phyloP scores from a whole-genome alignment of 2,329 filamentous ascomycete species.

The Talaromyces sp. region DNA sequence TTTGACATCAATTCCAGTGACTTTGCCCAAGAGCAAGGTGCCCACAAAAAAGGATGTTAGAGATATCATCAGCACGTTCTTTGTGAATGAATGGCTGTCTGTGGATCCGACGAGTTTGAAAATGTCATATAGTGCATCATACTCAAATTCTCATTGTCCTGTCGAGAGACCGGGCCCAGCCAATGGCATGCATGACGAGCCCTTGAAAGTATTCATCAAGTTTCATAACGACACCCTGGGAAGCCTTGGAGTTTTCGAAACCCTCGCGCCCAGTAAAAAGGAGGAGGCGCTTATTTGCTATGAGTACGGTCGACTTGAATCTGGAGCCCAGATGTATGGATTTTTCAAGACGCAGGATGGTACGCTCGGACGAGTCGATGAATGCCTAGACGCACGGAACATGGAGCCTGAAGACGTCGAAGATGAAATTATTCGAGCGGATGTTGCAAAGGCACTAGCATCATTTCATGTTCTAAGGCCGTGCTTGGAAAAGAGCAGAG shows the following conservation, averaged over 20 bases:
- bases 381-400: constrained; percentile 24
- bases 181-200: constrained; percentile 5
- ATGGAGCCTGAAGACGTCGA: constrained; percentile 24
- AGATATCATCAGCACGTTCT: constrained; percentile 19
- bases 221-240: background rate
- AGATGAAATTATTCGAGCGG: constrained; percentile 17
- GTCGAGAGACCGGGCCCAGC: constrained; percentile 19
- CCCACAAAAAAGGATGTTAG: constrained; percentile 12
- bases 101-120: constrained; percentile 17
- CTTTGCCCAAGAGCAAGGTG: constrained; percentile 13
- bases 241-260: constrained; percentile 17
- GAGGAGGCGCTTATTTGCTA: constrained; percentile 23
- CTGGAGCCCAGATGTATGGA: constrained; percentile 22
- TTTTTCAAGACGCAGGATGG: constrained; percentile 24
- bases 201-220: constrained; percentile 18
- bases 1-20: constrained; percentile 9
- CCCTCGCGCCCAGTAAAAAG: constrained; percentile 18
- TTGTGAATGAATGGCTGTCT: constrained; percentile 18
- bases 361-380: constrained; percentile 20
- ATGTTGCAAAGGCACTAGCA: constrained; percentile 18
- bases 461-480: constrained; percentile 17
- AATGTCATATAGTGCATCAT: constrained; percentile 15
- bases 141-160: constrained; percentile 17
- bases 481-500: background rate
- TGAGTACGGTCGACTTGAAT: constrained; percentile 19